Base-by-base conservation (phyloP, 495 filamentous ascomycete genomes). In the Penicillium angulare region DNA sequence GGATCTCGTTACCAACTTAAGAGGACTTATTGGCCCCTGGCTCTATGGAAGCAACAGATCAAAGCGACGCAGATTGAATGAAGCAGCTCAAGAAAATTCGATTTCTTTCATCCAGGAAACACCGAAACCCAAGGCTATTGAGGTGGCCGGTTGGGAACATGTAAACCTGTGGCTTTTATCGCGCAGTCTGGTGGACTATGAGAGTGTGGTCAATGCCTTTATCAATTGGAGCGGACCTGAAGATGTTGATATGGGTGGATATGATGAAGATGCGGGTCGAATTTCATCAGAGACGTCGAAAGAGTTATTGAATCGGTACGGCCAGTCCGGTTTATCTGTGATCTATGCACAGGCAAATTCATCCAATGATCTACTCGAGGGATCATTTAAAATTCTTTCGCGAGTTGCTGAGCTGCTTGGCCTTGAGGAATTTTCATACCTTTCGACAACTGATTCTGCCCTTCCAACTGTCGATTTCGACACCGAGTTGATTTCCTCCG, bases 121-220 rank as follows among this genome's bases (percentile, higher is more conserved):
- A 22, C 29, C 26, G 21, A 68, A 55, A 20, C 50, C 43, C 15
- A 45, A 50, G 22, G 60, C 59, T 5, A 49, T 49, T 15, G 63
- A 61, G 22, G 43, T 35, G 29, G 61, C 32, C 55, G 87, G 78
- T n/a, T 96, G 89, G 90, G 80, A 90, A 49, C 76, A 80, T 51
- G 83, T 92, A 9, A 87, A 92, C 49, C 74, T 85, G 50, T 96
- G 91, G 91, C 72, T 96, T n/a, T 74, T 90, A 6, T 76, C 79
- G 5, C 83, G 78, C 23, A 83, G 83, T 52, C 50, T 74, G 16
- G 66, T 72, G 22, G 76, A 81, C 18, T 62, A 68, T 34, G 55
- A 69, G 12, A 67, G 61, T 47, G 82, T 83, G 23, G 79, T 86
- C 3, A 74, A 69, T 43, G 85, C 82, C 8, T 76, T 91, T 51